Conservation (phyloP, 2,329 filamentous ascomycete species). For the Fusarium avenaceum region DNA sequence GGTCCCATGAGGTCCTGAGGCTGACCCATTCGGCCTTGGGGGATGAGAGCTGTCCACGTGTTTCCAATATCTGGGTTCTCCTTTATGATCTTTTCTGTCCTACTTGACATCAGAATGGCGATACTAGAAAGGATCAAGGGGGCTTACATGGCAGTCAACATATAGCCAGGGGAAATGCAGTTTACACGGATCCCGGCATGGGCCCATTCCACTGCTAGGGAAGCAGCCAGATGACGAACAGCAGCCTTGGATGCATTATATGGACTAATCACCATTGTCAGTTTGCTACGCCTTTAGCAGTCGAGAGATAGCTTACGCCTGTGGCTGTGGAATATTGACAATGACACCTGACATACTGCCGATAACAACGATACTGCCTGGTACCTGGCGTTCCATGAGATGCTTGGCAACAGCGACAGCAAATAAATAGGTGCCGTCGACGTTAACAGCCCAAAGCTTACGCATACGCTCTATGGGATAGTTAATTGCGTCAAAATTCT, state of each 20-base stretch:
- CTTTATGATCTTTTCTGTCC: constrained; percentile 93
- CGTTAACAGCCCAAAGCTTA: constrained; percentile 94
- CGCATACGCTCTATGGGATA: constrained; percentile 92
- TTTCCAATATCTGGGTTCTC: constrained; percentile 92
- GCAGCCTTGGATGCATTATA: constrained; percentile 96
- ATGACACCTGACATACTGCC: constrained; percentile 94
- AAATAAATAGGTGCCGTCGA: constrained; percentile 91
- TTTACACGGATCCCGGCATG: constrained; percentile 89
- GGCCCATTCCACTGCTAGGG: constrained; percentile 94
- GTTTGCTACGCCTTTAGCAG: accelerated
- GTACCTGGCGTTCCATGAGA: constrained; percentile 82
- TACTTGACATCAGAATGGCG: constrained; percentile 52
- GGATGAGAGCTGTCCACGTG: constrained; percentile 92
- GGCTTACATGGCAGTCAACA: constrained; percentile 90
- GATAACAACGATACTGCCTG: constrained; percentile 91
- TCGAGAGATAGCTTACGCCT: constrained; percentile 67
- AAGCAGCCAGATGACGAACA: constrained; percentile 86
- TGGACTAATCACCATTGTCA: constrained; percentile 61
- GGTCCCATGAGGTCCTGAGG: constrained; percentile 94
- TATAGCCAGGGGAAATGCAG: constrained; percentile 94
- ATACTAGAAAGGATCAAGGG: accelerated
- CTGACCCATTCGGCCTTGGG: constrained; percentile 91
- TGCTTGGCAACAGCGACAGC: constrained; percentile 87
- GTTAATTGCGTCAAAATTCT: constrained; percentile 91
- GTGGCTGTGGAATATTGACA: constrained; percentile 95